Evolutionary conservation across 257 asterid genomes (phyloP), one percentile per base, ranked within the genome.

Genomic region (Nicotiana tabacum): DNA sequence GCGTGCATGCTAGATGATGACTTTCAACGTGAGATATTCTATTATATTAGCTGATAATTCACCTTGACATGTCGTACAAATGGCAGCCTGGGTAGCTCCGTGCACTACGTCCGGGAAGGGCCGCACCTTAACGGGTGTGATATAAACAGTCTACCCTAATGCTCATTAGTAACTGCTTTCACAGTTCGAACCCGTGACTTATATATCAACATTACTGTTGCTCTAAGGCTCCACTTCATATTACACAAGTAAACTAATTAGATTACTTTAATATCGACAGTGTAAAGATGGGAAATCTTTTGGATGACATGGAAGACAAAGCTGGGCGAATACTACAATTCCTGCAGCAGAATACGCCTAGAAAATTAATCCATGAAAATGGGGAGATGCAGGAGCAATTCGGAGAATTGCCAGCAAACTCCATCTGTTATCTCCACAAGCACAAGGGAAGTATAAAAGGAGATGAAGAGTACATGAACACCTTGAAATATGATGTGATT

Each of bases 401-500:
- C 39, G 64, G 43, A 43, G 87, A 83, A 84, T 89, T 88, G 55
- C 9, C 15, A n/a, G 78, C 81, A 80, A 86, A 88, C 66, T 84
- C 91, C 27, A 39, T 88, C 0, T 95, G 99, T 51, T 89, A 62
- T 70, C 77, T 93, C 78, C 91, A 92, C 11, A 93, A 91, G 84
- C 93, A 92, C 57, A 48, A 86, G 53, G 87, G 83, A 82, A 86
- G 78, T 15, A 77, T 13, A 6, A 87, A 82, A 18, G 87, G 46
- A 18, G 89, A 86, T 58, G 51, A 68, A 24, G 80, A 74, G 43
- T 58, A 86, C 61, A 88, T 83, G 9, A 86, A 86, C 66, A 91
- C 95, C 13, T 66, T 91, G 82, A 89, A 89, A 85, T 88, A 92
- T 33, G 98, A 95, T 76, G 97, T 93, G 81, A 90, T 95, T 10